Conservation (phyloP, 495 filamentous ascomycete species). For the Lophiotrema nucula region DNA sequence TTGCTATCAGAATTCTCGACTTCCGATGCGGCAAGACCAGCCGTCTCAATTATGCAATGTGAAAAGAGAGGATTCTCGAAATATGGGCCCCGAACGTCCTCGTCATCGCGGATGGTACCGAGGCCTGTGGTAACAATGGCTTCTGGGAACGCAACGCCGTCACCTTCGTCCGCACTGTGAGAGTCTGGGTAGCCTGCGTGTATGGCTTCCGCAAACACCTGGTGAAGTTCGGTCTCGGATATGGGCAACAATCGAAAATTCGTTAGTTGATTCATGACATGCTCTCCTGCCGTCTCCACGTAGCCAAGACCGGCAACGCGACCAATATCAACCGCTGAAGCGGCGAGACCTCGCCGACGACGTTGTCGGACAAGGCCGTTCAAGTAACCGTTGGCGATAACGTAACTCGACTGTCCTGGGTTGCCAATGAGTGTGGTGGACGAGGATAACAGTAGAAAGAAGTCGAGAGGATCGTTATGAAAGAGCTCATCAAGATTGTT, state of each 20-base stretch:
- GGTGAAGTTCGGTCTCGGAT: constrained; percentile 59
- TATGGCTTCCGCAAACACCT: constrained; percentile 61
- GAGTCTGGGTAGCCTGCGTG: constrained; percentile 39
- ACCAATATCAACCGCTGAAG: constrained; percentile 3
- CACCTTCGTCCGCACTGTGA: too few relatives aligned
- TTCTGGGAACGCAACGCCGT: too few relatives aligned
- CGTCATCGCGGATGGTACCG: constrained; percentile 8
- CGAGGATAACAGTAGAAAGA: constrained; percentile 26
- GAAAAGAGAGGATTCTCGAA: constrained; percentile 4
- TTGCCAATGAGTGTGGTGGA: constrained; percentile 8
- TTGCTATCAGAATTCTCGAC: neutral
- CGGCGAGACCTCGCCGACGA: constrained; percentile 1
- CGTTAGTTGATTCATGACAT: neutral
- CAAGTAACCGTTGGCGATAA: constrained; percentile 4
- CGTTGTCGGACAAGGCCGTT: constrained; percentile 9
- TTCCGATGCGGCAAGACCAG: neutral
- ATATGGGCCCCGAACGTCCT: constrained; percentile 24
- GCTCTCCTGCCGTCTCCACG: neutral
- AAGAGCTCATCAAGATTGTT: constrained; percentile 16
- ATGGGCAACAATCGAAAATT: constrained; percentile 33
- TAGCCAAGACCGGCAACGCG: constrained; percentile 3
- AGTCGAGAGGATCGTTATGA: constrained; percentile 15
- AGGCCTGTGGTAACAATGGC: constrained; percentile 30
- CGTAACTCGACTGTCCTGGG: constrained; percentile 18
- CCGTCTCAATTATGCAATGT: neutral